Evolutionary conservation across 805 yeast species (phyloP), one percentile per base, ranked within the genome.

Genomic region (Starmerella vitae): DNA sequence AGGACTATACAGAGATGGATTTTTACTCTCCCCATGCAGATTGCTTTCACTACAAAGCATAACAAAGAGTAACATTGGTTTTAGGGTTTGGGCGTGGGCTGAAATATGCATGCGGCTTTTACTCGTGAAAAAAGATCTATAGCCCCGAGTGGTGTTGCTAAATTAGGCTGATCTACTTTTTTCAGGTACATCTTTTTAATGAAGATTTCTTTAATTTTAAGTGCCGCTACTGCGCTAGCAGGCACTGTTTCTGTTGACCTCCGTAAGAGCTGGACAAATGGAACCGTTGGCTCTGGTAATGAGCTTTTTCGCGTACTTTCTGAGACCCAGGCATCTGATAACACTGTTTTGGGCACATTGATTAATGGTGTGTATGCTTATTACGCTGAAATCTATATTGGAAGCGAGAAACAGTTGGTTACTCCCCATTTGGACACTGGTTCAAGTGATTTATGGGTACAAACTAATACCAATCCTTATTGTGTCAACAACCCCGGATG

Each of bases 341-440:
- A 38, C 10, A 3, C 7, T 10, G 25, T 42, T 4, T 39, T 40
- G 12, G 42, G 32, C 24, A 5, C 34, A 2, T 72, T 3, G 45
- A 59, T 6, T 10, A 39, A 42, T 14, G 46, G 38, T 4, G 38
- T 42, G 26, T 42, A 48, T 19, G 51, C 40, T 30, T 60, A 60
- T 46, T 41, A 43, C 36, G 56, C 62, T 6, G 45, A 50, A 26
- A 45, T 63, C 26, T 38, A 54, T 19, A 35, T 79, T 6, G 88
- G 91, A 8, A 70, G 82, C 0, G 67, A 74, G 3, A 50, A 58
- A 1, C 76, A 76, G 47, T 47, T 58, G 3, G 63, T 76, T 5
- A 61, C 60, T 3, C 73, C 76, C 4, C 51, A 73, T 30, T 52
- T 78, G 12, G 88, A 78, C 50, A 78, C 85, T 1, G 85, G 85